Base-by-base conservation (phyloP, 169 alveolate genomes). In the Plasmodium chabaudi region DNA sequence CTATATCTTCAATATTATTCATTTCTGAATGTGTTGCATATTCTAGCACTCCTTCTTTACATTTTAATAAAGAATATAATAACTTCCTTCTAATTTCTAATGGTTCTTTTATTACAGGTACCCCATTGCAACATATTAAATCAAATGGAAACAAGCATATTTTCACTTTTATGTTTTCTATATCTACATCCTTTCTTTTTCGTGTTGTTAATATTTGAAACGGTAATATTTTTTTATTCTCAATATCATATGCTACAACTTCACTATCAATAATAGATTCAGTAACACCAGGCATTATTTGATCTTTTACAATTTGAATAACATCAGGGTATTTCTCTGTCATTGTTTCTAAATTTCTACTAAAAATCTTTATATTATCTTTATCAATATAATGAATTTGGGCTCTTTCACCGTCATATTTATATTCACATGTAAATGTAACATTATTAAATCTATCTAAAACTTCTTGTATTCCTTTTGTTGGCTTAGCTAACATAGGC, bases 401-500 rank as follows among this genome's bases (percentile, higher is more conserved):
- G 0, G 98, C 99, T 74, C 99, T 92, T 86, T 97, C 98, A 1
- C 99, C 99, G 89, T 98, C 99, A 92, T 99, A 99, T 93, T 98
- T 98, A 88, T 97, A 98, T 90, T 98, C 99, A 46, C 99, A 98
- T 7, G 99, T 98, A 89, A 98, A 98, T 55, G 95, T 91, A 27
- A 96, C 94, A 72, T 95, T 96, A 59, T 97, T 97, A 77, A 98
- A 97, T 65, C 99, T 89, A 46, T 94, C 93, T 23, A 94, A 92
- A 67, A 95, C 96, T 51, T 92, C 97, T 59, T 95, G 88, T 34
- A 87, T 67, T 39, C 94, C 95, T 68, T 97, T 98, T 9, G 99
- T 97, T 17, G 99, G 99, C 65, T 97, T 97, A 23, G 99, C 99
- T 27, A 99, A 94, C 99, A 98, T 98, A 34, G 99, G 99, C 73